Percentiles rank a stretch among this genome's conserved stretches.
Conservation (phyloP, 352 stramenopile species). For the Phytophthora cactorum region DNA sequence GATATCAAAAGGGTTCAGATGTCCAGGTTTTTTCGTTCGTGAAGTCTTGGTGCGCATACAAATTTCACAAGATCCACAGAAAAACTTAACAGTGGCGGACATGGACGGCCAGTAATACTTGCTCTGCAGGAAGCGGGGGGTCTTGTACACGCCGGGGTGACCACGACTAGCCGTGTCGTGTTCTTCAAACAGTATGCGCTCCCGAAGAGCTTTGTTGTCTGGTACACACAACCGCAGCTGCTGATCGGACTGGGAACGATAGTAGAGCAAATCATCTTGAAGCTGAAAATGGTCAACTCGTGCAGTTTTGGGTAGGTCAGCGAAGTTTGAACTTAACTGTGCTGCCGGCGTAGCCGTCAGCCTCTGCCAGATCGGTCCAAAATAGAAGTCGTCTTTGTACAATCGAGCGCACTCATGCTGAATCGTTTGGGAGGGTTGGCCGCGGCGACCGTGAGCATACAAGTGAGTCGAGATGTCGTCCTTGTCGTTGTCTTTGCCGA, state of each 20-base stretch:
- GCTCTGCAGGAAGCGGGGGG: not conserved
- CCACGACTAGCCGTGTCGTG: not conserved
- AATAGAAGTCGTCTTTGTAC: not conserved
- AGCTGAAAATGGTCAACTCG: not conserved
- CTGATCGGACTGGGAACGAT: not conserved
- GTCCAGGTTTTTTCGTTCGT: not conserved
- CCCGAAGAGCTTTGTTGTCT: not conserved
- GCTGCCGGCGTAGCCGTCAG: no score
- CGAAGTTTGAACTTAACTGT: no score
- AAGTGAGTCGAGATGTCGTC: not conserved
- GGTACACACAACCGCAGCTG: not conserved
- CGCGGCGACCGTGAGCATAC: not conserved
- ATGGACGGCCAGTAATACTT: conserved; percentile 12
- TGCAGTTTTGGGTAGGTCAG: not conserved
- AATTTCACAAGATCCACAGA: conserved; percentile 8
- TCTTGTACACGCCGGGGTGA: conserved; percentile 1
- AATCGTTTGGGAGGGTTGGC: not conserved
- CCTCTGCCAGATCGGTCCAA: not conserved
- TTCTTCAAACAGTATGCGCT: not conserved
- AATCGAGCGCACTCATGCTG: not conserved
- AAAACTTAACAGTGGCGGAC: not conserved
- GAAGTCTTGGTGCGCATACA: conserved; percentile 13
- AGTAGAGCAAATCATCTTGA: not conserved
- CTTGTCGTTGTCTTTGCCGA: not conserved
- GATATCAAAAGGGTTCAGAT: conserved; percentile 1